Evolutionary conservation across 1,284 basidiomycete genomes (phyloP).

Genomic region (Moniliophthora roreri): DNA sequence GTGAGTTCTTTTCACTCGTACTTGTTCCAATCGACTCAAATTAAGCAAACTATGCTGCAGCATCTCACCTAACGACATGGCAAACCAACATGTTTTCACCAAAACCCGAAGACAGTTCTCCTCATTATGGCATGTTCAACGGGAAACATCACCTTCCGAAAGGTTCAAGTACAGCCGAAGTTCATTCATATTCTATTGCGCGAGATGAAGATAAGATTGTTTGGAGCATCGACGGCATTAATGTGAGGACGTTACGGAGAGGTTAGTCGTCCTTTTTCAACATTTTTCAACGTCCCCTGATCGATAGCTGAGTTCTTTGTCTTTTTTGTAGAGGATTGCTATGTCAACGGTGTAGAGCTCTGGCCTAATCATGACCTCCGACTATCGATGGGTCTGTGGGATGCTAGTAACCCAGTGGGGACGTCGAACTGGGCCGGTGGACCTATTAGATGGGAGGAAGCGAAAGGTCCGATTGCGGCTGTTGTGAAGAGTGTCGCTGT

Average conservation of each 20-base stretch:
- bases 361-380: slow-evolving; percentile 36
- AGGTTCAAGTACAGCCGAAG: slow-evolving; percentile 18
- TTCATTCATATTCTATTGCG: slow-evolving; percentile 43
- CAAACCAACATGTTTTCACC: slow-evolving; percentile 47
- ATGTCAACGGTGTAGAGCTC: slow-evolving; percentile 35
- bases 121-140: slow-evolving; percentile 40
- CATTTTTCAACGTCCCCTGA: slow-evolving; percentile 10
- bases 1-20: slow-evolving; percentile 17
- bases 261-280: slow-evolving; percentile 23
- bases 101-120: slow-evolving; percentile 28
- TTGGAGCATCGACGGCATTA: slow-evolving; percentile 42
- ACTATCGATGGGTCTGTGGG: slow-evolving; percentile 48
- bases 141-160: slow-evolving; percentile 29
- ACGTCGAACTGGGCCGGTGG: slow-evolving; percentile 48
- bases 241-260: slow-evolving; percentile 34
- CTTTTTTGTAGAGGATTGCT: slow-evolving; percentile 29
- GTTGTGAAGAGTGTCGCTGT: slow-evolving; percentile 37
- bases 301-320: not conserved
- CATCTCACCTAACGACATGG: slow-evolving; percentile 35
- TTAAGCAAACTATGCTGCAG: not conserved
- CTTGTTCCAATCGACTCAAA: not conserved
- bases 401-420: slow-evolving; percentile 42
- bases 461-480: slow-evolving; percentile 34
- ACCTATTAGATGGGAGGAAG: slow-evolving; percentile 41
- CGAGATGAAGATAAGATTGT: slow-evolving; percentile 40